Conservation (phyloP, 1,139 yeast species). For the Magnusiomyces sp. region DNA sequence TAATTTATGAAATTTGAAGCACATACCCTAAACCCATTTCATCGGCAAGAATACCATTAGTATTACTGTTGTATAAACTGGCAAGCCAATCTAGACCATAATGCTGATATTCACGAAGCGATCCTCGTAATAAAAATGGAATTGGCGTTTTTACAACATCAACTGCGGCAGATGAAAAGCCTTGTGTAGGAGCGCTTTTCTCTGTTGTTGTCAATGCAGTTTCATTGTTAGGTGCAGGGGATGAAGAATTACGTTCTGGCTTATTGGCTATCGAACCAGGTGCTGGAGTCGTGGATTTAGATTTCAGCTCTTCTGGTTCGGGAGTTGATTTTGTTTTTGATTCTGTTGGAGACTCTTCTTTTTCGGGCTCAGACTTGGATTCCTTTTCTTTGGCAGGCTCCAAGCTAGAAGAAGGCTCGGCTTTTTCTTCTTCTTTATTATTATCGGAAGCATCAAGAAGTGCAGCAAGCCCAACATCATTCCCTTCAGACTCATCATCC, state of each 20-base stretch:
- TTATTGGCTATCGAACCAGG: not conserved
- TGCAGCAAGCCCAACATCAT: slow-evolving; percentile 22
- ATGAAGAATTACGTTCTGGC: too few species aligned
- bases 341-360: not conserved
- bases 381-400: too few species aligned
- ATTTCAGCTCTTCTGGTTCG: not conserved
- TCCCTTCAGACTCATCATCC: slow-evolving; percentile 15
- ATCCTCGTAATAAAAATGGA: slow-evolving; percentile 60
- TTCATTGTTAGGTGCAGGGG: too few species aligned
- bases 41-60: slow-evolving; percentile 95
- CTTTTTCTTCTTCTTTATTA: slow-evolving; percentile 10
- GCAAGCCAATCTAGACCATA: slow-evolving; percentile 98
- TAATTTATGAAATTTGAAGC: slow-evolving; percentile 9
- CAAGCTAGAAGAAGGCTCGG: not conserved
- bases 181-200: too few species aligned
- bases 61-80: slow-evolving; percentile 80
- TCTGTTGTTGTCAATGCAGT: too few species aligned
- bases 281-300: slow-evolving; percentile 16
- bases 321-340: not conserved
- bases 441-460: slow-evolving; percentile 17
- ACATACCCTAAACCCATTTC: slow-evolving; percentile 88
- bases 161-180: slow-evolving; percentile 6
- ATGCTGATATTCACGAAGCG: slow-evolving; percentile 83
- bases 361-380: not conserved
- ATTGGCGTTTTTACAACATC: slow-evolving; percentile 16